Evolutionary conservation across 805 yeast genomes (phyloP), one percentile per base, ranked within the genome.

Genomic region (Myxozyma vanderwaltii): DNA sequence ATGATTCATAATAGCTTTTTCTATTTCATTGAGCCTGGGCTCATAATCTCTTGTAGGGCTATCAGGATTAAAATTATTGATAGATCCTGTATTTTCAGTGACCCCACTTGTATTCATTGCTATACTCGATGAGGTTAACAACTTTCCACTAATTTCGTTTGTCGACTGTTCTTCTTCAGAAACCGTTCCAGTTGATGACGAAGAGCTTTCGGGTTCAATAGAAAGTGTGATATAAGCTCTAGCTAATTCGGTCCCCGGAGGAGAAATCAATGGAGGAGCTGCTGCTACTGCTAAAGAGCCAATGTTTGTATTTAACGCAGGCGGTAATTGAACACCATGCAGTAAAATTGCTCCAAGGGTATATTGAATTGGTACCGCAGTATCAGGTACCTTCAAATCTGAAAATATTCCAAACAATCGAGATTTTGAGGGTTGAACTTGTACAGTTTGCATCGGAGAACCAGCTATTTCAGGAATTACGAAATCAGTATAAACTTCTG

Each of bases 171-270:
- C 43, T 19, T n/a, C 17, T 38, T n/a, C 17, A 3, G 2, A 12
- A 10, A 10, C n/a, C n/a, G n/a, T n/a, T n/a, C n/a, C n/a, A n/a
- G n/a, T 19, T 27, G 19, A 7, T 29, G 4, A 31, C 1, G 33
- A 36, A 1, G 13, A 23, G 13, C 24, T 23, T 4, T 19, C 40
- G 26, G 46, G 3, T 7, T n/a, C 56, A 17, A 54, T 41, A 13
- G 19, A 19, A 12, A 54, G 27, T 7, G 41, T 31, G 23, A 47
- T 38, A n/a, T 13, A 40, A 5, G 29, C 23, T 24, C 53, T 46
- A 2, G 53, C 52, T 26, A 54, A 36, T 36, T 54, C 52, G 15
- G 36, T 36, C 3, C 58, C 58, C 10, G 53, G 51, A 15, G 52
- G 53, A 7, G 41, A 39, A 5, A 24, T 23, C 24, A 40, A 23